Evolutionary conservation across 805 yeast species (phyloP).

Genomic region (Gaillardinia entomophila): DNA sequence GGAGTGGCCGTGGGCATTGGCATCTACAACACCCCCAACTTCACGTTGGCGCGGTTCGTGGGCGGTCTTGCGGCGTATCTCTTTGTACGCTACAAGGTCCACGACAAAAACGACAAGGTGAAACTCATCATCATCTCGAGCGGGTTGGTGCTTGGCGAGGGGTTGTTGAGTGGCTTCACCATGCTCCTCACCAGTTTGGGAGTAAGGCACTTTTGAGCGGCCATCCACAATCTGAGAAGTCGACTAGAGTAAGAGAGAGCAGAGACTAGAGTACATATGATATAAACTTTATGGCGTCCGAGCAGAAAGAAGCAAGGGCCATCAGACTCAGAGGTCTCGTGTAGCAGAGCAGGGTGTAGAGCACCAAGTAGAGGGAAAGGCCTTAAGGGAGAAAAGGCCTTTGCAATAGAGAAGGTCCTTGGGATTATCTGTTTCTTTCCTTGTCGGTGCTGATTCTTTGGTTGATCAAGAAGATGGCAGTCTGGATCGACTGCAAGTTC

Average conservation of each 20-base stretch:
- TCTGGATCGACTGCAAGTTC: constrained; percentile 58
- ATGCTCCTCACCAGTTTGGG: constrained; percentile 70
- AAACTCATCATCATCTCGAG: constrained; percentile 82
- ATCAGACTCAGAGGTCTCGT: too few relatives aligned
- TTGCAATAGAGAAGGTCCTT: too few relatives aligned
- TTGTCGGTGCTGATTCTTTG: constrained; percentile 66
- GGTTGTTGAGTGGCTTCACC: constrained; percentile 75
- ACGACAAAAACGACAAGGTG: constrained; percentile 43
- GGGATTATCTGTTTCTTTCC: constrained; percentile 37
- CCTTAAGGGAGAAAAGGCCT: too few relatives aligned
- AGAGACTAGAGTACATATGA: constrained; percentile 1
- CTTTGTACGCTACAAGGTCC: constrained; percentile 41
- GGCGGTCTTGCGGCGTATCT: constrained; percentile 72
- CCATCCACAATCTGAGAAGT: too few relatives aligned
- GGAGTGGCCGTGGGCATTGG: constrained; percentile 99
- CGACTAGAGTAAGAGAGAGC: too few relatives aligned
- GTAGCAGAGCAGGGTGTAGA: too few relatives aligned
- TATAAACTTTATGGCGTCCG: constrained; percentile 1
- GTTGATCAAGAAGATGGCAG: constrained; percentile 66
- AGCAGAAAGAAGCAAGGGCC: not conserved
- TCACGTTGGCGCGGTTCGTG: constrained; percentile 85
- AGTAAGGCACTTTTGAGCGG: constrained; percentile 25
- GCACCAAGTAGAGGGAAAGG: too few relatives aligned
- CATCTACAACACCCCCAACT: constrained; percentile 87
- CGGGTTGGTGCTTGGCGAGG: constrained; percentile 92